Evolutionary conservation across 2,329 filamentous ascomycete species (phyloP), one percentile per base, ranked within the genome.

Genomic region (Sarocladium strictum): DNA sequence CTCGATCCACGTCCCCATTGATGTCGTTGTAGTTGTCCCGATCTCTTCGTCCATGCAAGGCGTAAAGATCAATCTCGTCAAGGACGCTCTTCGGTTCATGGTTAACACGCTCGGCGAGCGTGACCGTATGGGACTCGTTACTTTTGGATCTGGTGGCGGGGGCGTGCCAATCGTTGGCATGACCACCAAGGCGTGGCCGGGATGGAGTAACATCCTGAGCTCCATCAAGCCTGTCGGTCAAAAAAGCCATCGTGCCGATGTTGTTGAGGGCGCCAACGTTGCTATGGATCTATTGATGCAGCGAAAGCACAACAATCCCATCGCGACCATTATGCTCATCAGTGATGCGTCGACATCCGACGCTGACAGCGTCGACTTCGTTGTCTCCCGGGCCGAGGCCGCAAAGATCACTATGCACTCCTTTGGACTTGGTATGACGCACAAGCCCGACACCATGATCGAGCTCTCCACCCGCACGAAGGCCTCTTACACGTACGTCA

Each of bases 231-330:
- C 94, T 1, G 90, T 97, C 10, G 93, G 92, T 33, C 93, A 97
- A 71, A 99, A 97, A 80, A 97, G 90, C 67, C 84, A 96, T 64
- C 87, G 94, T 12, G 93, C 93, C 1, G 94, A 99, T 72, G 92
- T 97, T 14, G 93, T 99, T 2, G 94, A 99, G 67, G 94, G 94
- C 26, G 94, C 93, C 32, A 99, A 97, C 63, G 90, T 97, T 52
- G 94, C 94, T 49, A 97, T 99, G 94, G 94, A 99, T 68, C 74
- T 99, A 54, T 79, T 99, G 56, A 99, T 99, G 94, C 92, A 97
- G 72, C 86, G 94, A 63, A 96, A 96, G 73, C 90, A 92, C 62
- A 93, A 88, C 71, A 99, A 97, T 66, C 91, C 94, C 0, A 87
- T 99, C 53, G 93, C 94, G 1, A 93, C 90, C 11, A 97, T 99